Evolutionary conservation across 129 eudicot genomes (phyloP).

Genomic region (Lactuca sativa): DNA sequence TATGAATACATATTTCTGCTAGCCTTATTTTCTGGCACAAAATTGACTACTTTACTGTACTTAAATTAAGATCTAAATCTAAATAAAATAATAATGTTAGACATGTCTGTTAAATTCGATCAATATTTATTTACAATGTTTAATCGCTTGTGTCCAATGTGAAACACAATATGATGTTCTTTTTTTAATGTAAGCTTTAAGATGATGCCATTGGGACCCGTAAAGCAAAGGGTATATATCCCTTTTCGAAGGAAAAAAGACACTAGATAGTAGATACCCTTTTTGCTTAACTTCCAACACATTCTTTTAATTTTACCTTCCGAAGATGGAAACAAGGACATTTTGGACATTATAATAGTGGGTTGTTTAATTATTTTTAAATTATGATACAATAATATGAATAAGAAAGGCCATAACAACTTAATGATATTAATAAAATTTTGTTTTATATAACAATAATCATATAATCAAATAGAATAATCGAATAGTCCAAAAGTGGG

Average conservation of each 20-base stretch:
- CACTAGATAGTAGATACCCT: slow-evolving; percentile 5
- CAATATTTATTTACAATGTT: slow-evolving; percentile 3
- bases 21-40: too few species aligned
- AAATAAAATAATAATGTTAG: neutral
- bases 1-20: too few species aligned
- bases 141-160: slow-evolving; percentile 3
- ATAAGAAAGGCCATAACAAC: neutral
- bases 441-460: neutral
- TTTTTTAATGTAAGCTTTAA: neutral
- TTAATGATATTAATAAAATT: too few species aligned
- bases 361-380: neutral
- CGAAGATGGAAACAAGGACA: neutral
- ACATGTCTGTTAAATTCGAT: slow-evolving; percentile 1
- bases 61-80: too few species aligned
- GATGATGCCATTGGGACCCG: slow-evolving; percentile 19
- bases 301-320: neutral
- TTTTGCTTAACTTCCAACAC: slow-evolving; percentile 14
- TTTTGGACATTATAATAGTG: neutral
- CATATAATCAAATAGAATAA: neutral
- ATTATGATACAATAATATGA: neutral
- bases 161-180: slow-evolving; percentile 11
- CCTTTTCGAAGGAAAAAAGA: slow-evolving; percentile 20
- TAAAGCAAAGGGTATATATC: slow-evolving; percentile 16
- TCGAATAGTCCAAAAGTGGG: slow-evolving; percentile 20
- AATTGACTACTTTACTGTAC: too few species aligned